A percentile compares a stretch with the other conserved stretches of the same genome.
These are phyloP conservation scores for Hypoxylon sp. DNA, from an alignment of 2,329 filamentous ascomycete species.

Conservation along the genomic window DNA sequence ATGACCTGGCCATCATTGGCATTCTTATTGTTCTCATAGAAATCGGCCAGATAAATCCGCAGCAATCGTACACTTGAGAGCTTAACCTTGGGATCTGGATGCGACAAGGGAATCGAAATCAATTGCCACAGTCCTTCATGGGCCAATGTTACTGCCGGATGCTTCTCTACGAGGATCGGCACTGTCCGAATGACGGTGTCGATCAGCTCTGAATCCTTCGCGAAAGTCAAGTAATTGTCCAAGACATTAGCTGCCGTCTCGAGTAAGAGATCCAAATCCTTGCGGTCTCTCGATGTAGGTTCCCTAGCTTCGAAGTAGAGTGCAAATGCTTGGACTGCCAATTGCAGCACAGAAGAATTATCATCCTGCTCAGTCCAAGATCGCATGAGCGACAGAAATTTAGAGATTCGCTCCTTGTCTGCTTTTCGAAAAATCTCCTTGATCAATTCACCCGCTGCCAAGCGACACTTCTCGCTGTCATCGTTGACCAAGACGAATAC, in stretches of 20 bases:
- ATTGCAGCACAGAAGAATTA: slow-evolving; percentile 76
- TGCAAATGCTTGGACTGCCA: slow-evolving; percentile 84
- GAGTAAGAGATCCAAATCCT: slow-evolving; percentile 75
- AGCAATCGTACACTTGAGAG: slow-evolving; percentile 80
- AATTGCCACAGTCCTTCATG: slow-evolving; percentile 77
- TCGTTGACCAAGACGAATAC: slow-evolving; percentile 91
- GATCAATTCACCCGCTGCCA: slow-evolving; percentile 83
- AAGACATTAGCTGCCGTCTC: slow-evolving; percentile 67
- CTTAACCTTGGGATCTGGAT: slow-evolving; percentile 80
- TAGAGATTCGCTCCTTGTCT: slow-evolving; percentile 77
- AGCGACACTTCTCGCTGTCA: slow-evolving; percentile 84
- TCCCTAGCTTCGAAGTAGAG: slow-evolving; percentile 83
- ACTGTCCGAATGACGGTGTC: slow-evolving; percentile 80
- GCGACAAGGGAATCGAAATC: slow-evolving; percentile 77
- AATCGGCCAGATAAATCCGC: slow-evolving; percentile 82
- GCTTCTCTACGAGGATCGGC: slow-evolving; percentile 74
- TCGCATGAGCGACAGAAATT: slow-evolving; percentile 78
- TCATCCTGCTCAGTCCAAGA: slow-evolving; percentile 82
- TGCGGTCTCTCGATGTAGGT: slow-evolving; percentile 69
- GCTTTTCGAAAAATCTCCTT: slow-evolving; percentile 85
- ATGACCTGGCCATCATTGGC: slow-evolving; percentile 70
- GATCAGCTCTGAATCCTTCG: slow-evolving; percentile 76
- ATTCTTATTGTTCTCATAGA: slow-evolving; percentile 73
- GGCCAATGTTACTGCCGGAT: slow-evolving; percentile 74
- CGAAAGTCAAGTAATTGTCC: slow-evolving; percentile 65